Conservation (phyloP, 768 basidiomycete genomes). For the Lentinus tigrinus region DNA sequence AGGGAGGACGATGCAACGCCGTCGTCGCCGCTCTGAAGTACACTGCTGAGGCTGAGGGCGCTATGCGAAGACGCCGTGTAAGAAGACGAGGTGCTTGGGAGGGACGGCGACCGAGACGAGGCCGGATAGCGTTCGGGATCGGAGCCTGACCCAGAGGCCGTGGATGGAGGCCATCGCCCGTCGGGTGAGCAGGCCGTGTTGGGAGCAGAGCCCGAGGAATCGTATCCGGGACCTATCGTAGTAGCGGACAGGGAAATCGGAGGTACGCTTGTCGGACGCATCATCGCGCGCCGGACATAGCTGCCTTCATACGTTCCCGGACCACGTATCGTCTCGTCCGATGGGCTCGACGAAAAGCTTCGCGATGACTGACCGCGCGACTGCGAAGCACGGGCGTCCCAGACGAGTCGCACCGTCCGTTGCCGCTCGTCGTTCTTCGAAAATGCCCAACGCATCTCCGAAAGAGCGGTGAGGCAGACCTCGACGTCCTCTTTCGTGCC, state of each 20-base stretch:
- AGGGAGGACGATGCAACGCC: constrained; percentile 11
- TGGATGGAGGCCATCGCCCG: constrained; percentile 13
- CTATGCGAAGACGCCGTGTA: constrained; percentile 12
- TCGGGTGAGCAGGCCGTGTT: constrained; percentile 22
- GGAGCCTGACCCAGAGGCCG: constrained; percentile 16
- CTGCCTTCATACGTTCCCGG: constrained; percentile 14
- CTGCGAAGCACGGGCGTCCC: constrained; percentile 33
- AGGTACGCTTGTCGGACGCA: constrained; percentile 25
- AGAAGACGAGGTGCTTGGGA: constrained; percentile 15
- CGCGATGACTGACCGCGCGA: constrained; percentile 14
- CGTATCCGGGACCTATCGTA: constrained; percentile 11
- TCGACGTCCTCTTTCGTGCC: constrained; percentile 52
- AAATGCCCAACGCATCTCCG: constrained; percentile 80
- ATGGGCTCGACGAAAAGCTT: constrained; percentile 15
- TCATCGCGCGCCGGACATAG: constrained; percentile 19
- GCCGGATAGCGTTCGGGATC: constrained; percentile 19
- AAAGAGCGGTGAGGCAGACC: constrained; percentile 69
- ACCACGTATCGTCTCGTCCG: constrained; percentile 14
- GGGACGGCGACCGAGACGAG: constrained; percentile 18
- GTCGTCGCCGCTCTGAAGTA: constrained; percentile 11
- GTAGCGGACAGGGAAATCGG: constrained; percentile 22
- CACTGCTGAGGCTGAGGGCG: constrained; percentile 11
- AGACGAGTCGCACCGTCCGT: constrained; percentile 52
- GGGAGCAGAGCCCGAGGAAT: constrained; percentile 19
- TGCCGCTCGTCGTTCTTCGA: constrained; percentile 73